Conservation (phyloP, 495 filamentous ascomycete genomes). For the Staphylotrichum longicolle region DNA sequence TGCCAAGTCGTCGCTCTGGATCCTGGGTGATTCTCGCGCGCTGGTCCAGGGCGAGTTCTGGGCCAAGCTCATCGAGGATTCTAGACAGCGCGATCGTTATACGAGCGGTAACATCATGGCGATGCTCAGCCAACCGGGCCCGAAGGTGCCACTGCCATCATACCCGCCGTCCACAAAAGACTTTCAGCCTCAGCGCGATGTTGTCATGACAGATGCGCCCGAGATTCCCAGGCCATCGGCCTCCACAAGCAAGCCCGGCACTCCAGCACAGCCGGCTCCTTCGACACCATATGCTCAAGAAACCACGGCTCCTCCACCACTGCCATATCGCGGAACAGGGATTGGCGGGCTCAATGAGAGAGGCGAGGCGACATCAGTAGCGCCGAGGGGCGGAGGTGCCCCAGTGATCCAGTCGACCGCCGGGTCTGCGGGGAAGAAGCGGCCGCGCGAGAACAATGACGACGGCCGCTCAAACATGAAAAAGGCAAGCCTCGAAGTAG, state of each 20-base stretch:
- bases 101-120: slow-evolving; percentile 62
- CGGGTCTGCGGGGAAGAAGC: slow-evolving; percentile 30
- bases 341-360: slow-evolving; percentile 31
- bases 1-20: slow-evolving; percentile 93
- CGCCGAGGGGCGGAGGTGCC: slow-evolving; percentile 17
- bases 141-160: slow-evolving; percentile 21
- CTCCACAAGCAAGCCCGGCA: neutral
- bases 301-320: slow-evolving; percentile 6
- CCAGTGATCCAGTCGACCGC: slow-evolving; percentile 30
- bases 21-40: slow-evolving; percentile 85
- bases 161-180: no score
- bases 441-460: slow-evolving; percentile 26
- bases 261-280: neutral
- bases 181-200: slow-evolving; percentile 17
- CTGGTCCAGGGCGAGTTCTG: slow-evolving; percentile 87
- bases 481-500: slow-evolving; percentile 24
- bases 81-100: slow-evolving; percentile 70
- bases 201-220: slow-evolving; percentile 31
- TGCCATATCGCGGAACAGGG: slow-evolving; percentile 25
- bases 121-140: slow-evolving; percentile 41
- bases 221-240: neutral
- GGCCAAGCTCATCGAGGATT: slow-evolving; percentile 78
- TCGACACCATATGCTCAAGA: neutral
- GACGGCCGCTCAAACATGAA: slow-evolving; percentile 25
- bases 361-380: slow-evolving; percentile 23